Base-by-base conservation (phyloP, 1,284 basidiomycete species). In the Irpex lacteus region DNA sequence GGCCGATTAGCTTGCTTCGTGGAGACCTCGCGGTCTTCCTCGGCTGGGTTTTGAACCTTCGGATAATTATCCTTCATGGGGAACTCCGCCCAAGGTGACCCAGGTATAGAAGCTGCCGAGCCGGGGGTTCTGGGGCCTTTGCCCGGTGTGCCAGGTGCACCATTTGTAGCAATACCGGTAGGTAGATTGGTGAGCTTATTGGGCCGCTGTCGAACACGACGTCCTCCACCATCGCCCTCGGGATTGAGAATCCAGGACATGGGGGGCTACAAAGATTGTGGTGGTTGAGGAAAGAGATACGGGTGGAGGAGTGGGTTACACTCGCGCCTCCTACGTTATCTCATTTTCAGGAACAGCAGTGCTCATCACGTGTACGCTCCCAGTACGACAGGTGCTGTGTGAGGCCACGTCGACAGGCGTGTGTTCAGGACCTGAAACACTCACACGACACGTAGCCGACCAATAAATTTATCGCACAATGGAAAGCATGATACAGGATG, bases 1-100 rank as follows among this genome's bases (percentile, higher is more conserved):
- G 92, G 93, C 67, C 83, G 81, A 77, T 95, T 95, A 40, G 92
- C 90, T 62, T 84, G 75, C 77, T 94, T 95, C 66, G 85, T 85
- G 44, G 87, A 84, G 52, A 94, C 91, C 83, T 86, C 83, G 69
- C 88, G 82, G 65, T 81, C 80, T 2, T 85, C 84, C 66, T 85
- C 81, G 58, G 73, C 67, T 58, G 88, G 88, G 72, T 90, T 88
- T 65, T 74, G 69, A 13, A 83, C 83, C 70, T 81, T 83, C 40
- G 78, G 78, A 56, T 81, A 74, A 40, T 74, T 71, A 63, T 78
- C 77, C 54, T 69, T 71, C 52, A 69, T 68, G 53, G 70, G 75
- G 32, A 72, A 71, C 54, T 73, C 73, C 4, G 69, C 69, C 65
- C 68, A 70, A 11, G 72, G 70, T 3, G 72, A 74, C 26, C 63